Percentiles rank a stretch among this genome's conserved stretches.
phyloP scores from a whole-genome alignment of 176 grass and related monocot genomes.

The Bromus sterilis region DNA sequence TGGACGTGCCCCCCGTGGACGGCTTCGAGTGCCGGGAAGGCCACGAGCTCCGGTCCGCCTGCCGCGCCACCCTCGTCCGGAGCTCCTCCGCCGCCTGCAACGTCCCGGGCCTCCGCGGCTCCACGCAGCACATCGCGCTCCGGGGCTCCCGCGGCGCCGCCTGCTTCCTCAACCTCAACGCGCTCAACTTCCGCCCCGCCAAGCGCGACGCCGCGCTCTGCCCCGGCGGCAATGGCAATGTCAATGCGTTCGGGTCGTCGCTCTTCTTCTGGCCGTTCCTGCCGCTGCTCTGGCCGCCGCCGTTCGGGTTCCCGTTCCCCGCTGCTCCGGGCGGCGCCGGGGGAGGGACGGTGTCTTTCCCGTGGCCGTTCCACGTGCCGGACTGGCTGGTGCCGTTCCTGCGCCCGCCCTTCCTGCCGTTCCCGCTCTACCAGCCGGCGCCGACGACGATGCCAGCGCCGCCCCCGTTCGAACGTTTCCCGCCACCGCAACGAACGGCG shows the following conservation, averaged over 20 bases:
- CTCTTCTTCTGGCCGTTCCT: conserved; percentile 88
- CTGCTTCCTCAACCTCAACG: conserved; percentile 97
- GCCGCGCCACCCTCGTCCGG: conserved; percentile 68
- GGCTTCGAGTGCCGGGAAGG: conserved; percentile 86
- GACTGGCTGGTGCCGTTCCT: conserved; percentile 62
- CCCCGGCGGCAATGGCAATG: neutral
- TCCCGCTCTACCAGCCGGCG: conserved; percentile 53
- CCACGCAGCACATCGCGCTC: conserved; percentile 82
- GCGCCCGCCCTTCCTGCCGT: conserved; percentile 60
- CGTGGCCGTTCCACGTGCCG: conserved; percentile 65
- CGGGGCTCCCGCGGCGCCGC: conserved; percentile 33
- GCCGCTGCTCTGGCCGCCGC: conserved; percentile 70
- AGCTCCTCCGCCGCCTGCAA: conserved; percentile 70
- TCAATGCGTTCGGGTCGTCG: conserved; percentile 20
- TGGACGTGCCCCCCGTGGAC: conserved; percentile 70
- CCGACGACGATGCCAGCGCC: conserved; percentile 9
- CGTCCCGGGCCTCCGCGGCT: conserved; percentile 54
- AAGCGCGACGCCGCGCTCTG: conserved; percentile 51
- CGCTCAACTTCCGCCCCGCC: conserved; percentile 76
- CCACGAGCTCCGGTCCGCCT: conserved; percentile 61
- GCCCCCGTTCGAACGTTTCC: conserved; percentile 57
- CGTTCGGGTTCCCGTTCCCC: conserved; percentile 32
- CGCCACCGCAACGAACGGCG: neutral
- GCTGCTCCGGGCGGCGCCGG: neutral
- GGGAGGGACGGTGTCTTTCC: conserved; percentile 42